Conservation (phyloP, 1,284 basidiomycete genomes). For the Cryptococcus sp. region DNA sequence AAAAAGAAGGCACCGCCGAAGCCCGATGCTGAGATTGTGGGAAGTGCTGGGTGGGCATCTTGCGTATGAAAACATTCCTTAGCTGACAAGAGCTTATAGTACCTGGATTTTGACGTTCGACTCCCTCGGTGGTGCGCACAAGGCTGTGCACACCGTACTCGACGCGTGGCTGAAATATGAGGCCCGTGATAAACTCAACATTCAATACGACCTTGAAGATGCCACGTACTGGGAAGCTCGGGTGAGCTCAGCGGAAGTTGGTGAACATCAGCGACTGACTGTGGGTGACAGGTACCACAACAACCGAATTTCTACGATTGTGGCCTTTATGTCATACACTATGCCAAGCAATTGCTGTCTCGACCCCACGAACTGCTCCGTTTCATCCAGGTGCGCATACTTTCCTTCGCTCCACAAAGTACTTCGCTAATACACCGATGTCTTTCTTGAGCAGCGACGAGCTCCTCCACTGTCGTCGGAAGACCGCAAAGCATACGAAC, state of each 20-base stretch:
- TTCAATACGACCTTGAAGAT: slow-evolving; percentile 54
- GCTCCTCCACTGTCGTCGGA: slow-evolving; percentile 7
- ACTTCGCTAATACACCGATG: too few species aligned
- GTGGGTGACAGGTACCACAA: slow-evolving; percentile 44
- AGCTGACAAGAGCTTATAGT: slow-evolving; percentile 50
- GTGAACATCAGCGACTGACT: slow-evolving; percentile 30
- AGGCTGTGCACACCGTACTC: slow-evolving; percentile 65
- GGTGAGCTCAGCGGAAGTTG: slow-evolving; percentile 36
- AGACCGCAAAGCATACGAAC: slow-evolving; percentile 13
- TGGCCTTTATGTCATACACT: slow-evolving; percentile 56
- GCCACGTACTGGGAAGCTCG: slow-evolving; percentile 36
- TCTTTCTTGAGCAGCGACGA: slow-evolving; percentile 20
- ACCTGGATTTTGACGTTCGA: slow-evolving; percentile 84
- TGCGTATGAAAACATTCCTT: neutral
- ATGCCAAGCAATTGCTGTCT: slow-evolving; percentile 45
- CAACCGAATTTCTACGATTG: slow-evolving; percentile 60
- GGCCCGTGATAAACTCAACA: slow-evolving; percentile 71
- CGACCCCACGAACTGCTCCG: slow-evolving; percentile 35
- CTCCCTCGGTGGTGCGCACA: slow-evolving; percentile 74
- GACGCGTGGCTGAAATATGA: slow-evolving; percentile 72
- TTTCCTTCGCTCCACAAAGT: too few species aligned
- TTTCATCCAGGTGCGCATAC: slow-evolving; percentile 42
- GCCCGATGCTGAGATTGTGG: slow-evolving; percentile 21
- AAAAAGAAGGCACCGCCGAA: slow-evolving; percentile 10
- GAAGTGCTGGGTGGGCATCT: slow-evolving; percentile 29